Base-by-base conservation (phyloP, 352 stramenopile genomes). In the Phytophthora pini region DNA sequence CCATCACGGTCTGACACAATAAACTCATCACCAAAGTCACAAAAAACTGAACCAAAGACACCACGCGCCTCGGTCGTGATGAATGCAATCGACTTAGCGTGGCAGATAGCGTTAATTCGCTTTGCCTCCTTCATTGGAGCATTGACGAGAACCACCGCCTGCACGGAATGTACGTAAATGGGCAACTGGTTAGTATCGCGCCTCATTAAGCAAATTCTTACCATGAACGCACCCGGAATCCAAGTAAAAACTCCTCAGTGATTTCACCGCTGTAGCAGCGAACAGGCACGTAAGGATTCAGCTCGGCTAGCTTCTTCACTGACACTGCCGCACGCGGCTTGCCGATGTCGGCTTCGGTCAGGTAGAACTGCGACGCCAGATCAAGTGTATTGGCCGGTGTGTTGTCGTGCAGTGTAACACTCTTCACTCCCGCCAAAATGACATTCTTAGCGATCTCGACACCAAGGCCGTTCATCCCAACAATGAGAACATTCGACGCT, bases 391-490 rank as follows among this genome's bases (percentile, higher is more conserved):
- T 95, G 26, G 89, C 78, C 7, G 84, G 82, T 12, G 82, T 71
- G 31, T 97, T 87, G 82, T 99, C 97, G 44, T 95, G 91, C n/a
- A 99, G 68, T 12, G 93, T 98, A 45, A 99, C 92, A 61, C 80
- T 95, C 72, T 97, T 97, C 26, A 98, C 92, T 36, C 97, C 97
- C 0, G 97, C 97, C 10, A 99, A 78, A 66, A 99, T 98, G 39
- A 99, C 96, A 76, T 99, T 99, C 82, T 99, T 99, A 38, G 97
- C 97, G 31, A 99, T 92, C 77, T 99, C 98, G 10, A 98, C 95
- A 38, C 97, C 97, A 5, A 99, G 80, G 0, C 97, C 97, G 45
- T 97, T 97, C 26, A 97, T 74, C 1, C 98, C 98, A 54, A 99
- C 72, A 63, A 99, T 82, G 34, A 99, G 86, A 27, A 99, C 97